Percentiles rank a stretch among this genome's conserved stretches.
Conservation (phyloP, 305 asterid species). For the Ajuga reptans region DNA sequence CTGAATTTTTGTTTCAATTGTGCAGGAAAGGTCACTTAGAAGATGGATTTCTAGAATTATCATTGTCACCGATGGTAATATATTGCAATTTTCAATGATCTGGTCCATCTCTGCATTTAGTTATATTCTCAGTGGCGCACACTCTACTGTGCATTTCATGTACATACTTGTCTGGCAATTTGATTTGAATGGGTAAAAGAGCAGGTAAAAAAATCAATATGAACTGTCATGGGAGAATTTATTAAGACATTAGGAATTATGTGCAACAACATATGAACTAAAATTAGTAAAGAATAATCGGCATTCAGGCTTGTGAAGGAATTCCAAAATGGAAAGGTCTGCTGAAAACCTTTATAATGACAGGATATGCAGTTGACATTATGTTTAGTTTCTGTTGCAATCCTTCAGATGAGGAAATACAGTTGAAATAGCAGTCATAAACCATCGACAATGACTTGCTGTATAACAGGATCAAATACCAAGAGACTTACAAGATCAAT, state of each 20-base stretch:
- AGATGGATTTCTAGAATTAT: conserved; percentile 43
- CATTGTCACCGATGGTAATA: conserved; percentile 46
- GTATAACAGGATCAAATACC: neutral
- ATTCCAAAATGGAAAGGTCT: neutral
- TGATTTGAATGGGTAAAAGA: neutral
- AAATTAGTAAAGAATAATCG: neutral
- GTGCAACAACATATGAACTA: neutral
- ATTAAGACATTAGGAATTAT: neutral
- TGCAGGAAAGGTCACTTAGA: conserved; percentile 43
- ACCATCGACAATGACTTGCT: neutral
- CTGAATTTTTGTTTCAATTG: conserved; percentile 24
- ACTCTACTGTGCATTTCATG: neutral
- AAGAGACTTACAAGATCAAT: neutral
- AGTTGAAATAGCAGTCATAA: neutral
- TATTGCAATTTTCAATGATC: neutral
- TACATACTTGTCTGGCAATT: neutral
- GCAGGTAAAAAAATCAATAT: neutral
- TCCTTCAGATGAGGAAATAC: neutral
- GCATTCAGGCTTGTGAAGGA: neutral
- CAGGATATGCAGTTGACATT: neutral
- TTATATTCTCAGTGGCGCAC: neutral
- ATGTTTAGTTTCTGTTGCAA: neutral
- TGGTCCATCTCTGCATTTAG: neutral
- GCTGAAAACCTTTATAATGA: neutral
- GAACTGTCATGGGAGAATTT: neutral